Evolutionary conservation across 345 rosid genomes (phyloP).

Genomic region (Bruguiera parviflora): DNA sequence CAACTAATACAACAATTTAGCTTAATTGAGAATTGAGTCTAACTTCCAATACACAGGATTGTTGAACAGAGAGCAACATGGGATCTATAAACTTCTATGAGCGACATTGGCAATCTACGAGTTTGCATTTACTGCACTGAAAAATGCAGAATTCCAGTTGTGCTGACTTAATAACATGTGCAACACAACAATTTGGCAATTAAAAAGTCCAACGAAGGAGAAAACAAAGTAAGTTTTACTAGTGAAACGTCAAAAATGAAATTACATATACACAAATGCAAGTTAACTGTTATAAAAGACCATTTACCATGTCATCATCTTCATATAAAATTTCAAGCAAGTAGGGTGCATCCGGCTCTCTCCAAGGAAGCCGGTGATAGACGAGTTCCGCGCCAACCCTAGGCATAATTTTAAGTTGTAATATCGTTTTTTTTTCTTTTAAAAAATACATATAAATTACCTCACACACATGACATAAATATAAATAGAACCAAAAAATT

Average conservation of each 20-base stretch:
- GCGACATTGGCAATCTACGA: no score
- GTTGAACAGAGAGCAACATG: no score
- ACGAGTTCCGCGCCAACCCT: conserved; percentile 61
- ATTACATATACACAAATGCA: not conserved
- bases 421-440: no score
- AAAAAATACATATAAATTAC: no score
- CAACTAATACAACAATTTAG: not conserved
- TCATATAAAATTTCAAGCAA: conserved; percentile 55
- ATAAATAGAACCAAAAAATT: not conserved
- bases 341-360: conserved; percentile 70
- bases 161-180: not conserved
- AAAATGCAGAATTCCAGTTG: not conserved
- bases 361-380: conserved; percentile 88
- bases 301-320: conserved; percentile 66
- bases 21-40: not conserved
- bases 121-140: not conserved
- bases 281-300: not conserved
- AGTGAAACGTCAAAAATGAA: not conserved
- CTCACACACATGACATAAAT: not conserved
- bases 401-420: conserved; percentile 1
- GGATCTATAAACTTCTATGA: no score
- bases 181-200: not conserved
- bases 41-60: no score
- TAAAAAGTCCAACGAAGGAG: not conserved
- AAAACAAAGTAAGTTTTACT: no score